Base-by-base conservation (phyloP, 192 early-diverging fungal genomes). In the Linnemannia zychae region DNA sequence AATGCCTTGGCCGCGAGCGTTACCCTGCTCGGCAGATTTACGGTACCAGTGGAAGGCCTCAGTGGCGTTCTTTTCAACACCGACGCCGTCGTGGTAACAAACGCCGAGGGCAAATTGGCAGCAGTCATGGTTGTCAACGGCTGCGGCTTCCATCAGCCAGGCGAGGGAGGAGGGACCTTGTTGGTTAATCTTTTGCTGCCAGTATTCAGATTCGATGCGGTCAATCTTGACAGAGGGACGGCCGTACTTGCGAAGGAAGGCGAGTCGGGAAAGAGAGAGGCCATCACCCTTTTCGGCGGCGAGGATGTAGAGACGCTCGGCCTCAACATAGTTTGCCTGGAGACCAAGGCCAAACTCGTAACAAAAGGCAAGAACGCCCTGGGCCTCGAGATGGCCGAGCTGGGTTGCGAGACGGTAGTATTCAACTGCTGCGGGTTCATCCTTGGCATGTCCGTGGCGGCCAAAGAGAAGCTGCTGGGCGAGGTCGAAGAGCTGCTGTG, bases 211-310 rank as follows among this genome's bases (percentile, higher is more conserved):
- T 77, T 97, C 96, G 5, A 92, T 87, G 38, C 94, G 89, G 80
- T 97, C 92, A 66, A 97, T 97, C 70, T 90, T 90, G 38, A 97
- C 94, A 47, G 87, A 88, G 17, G 96, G 95, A 16, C 95, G 91
- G 65, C 96, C 96, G 81, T 96, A 97, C 53, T 92, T 93, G 34
- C 95, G 88, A 24, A 97, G 84, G 86, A 96, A 96, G 22, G 94
- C 93, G 1, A 89, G 86, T 4, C 92, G 84, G 38, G 94, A 87
- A 73, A 93, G 91, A 34, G 91, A 81, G 7, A 89, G 91, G 28
- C 89, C 84, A 33, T 90, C 87, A 31, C 87, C 90, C 38, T 79
- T 74, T 13, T 93, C 93, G 17, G 94, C 92, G 20, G 75, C 65
- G 1, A 75, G 44, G 28, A 94, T 76, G 72, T 97, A 96, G 37